phyloP scores from a whole-genome alignment of 2,329 filamentous ascomycete species.

The Lecanicillium sp. region DNA sequence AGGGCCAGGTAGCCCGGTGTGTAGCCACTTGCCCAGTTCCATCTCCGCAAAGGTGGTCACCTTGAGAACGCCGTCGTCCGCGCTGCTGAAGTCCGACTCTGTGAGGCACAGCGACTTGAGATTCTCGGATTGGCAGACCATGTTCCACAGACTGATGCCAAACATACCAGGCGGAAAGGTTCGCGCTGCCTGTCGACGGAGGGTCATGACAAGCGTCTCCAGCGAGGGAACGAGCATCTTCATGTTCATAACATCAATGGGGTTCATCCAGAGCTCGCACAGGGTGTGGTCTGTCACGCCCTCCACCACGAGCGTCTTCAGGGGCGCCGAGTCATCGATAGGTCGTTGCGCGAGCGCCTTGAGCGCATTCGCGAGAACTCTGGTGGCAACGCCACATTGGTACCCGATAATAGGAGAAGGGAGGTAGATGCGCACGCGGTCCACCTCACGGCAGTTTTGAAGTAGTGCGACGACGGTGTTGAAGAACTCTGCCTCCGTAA shows the following conservation, averaged over 20 bases:
- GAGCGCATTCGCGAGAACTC: slow-evolving; percentile 47
- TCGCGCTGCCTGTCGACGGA: slow-evolving; percentile 39
- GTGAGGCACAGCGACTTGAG: slow-evolving; percentile 43
- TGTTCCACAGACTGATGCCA: slow-evolving; percentile 42
- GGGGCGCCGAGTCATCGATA: slow-evolving; percentile 35
- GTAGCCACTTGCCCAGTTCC: slow-evolving; percentile 32
- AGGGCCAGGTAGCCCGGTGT: neutral
- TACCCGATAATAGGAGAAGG: slow-evolving; percentile 45
- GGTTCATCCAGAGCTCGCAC: slow-evolving; percentile 45
- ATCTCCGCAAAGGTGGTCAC: slow-evolving; percentile 16
- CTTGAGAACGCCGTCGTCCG: neutral
- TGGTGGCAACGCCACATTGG: slow-evolving; percentile 40
- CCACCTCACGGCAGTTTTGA: slow-evolving; percentile 37
- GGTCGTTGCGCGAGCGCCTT: slow-evolving; percentile 40
- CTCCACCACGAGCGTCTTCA: slow-evolving; percentile 44
- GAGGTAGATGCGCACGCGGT: slow-evolving; percentile 43
- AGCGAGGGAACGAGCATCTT: slow-evolving; percentile 36
- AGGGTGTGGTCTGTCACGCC: slow-evolving; percentile 44
- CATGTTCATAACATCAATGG: slow-evolving; percentile 44
- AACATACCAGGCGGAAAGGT: slow-evolving; percentile 32
- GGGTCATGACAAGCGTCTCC: slow-evolving; percentile 39
- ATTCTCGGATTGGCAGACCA: slow-evolving; percentile 38
- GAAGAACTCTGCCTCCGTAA: slow-evolving; percentile 44
- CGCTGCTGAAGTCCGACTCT: slow-evolving; percentile 19
- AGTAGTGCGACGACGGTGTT: slow-evolving; percentile 36